phyloP scores from a whole-genome alignment of 2,329 filamentous ascomycete genomes.

The Clarireedia homoeocarpa region DNA sequence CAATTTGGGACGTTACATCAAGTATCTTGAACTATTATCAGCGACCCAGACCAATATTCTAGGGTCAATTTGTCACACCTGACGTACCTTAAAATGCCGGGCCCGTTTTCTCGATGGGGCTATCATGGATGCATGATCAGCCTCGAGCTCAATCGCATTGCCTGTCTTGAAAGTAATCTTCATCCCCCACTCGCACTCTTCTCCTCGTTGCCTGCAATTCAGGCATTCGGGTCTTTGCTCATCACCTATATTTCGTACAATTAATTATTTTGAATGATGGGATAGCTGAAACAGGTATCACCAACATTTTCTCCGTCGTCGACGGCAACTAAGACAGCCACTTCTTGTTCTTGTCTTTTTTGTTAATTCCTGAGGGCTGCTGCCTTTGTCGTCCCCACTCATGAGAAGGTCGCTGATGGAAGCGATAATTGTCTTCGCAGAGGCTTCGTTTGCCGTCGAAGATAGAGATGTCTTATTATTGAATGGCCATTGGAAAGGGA shows the following conservation, averaged over 20 bases:
- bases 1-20: constrained; percentile 12
- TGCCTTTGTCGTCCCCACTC: no score
- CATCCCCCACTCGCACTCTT: constrained; percentile 28
- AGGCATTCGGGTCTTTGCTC: constrained; percentile 28
- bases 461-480: no score
- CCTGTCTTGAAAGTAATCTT: constrained; percentile 28
- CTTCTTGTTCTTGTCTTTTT: constrained; percentile 26
- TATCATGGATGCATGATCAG: constrained; percentile 29
- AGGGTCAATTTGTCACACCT: not conserved
- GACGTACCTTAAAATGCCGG: not conserved
- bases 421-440: no score
- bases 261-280: not conserved
- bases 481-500: no score
- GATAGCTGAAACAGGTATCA: constrained; percentile 1
- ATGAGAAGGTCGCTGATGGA: no score
- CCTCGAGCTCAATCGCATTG: constrained; percentile 26
- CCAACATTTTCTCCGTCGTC: constrained; percentile 28
- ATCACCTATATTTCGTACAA: constrained; percentile 18
- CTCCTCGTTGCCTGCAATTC: constrained; percentile 27
- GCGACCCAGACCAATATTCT: no score
- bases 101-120: constrained; percentile 7
- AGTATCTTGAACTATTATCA: constrained; percentile 7
- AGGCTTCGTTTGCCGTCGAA: no score
- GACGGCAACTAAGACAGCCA: constrained; percentile 30
- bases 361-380: not conserved